Conservation (phyloP, 179 eudicot species). For the Pouteria campechiana region DNA sequence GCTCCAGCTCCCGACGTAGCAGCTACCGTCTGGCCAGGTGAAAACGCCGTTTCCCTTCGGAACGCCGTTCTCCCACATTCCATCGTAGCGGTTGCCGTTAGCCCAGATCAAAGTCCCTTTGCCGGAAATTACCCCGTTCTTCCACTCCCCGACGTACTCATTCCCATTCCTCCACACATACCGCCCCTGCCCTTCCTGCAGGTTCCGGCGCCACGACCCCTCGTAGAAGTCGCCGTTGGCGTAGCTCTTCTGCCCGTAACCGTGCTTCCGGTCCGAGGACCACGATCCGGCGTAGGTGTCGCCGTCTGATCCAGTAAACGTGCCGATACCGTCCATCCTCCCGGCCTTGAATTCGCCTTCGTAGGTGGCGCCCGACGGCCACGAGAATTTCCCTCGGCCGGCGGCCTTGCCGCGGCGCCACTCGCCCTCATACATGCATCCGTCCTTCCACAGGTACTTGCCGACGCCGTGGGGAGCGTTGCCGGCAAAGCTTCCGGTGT, state of each 20-base stretch:
- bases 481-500: constrained; percentile 62
- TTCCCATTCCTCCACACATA: constrained; percentile 76
- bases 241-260: constrained; percentile 58
- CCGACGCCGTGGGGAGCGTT: constrained; percentile 67
- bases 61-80: constrained; percentile 65
- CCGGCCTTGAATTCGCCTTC: constrained; percentile 81
- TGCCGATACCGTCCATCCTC: constrained; percentile 82
- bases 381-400: constrained; percentile 75
- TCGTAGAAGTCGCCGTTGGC: constrained; percentile 76
- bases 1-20: constrained; percentile 66
- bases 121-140: constrained; percentile 53
- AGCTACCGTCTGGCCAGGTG: constrained; percentile 63
- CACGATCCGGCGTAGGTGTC: constrained; percentile 64
- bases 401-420: constrained; percentile 76
- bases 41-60: constrained; percentile 63
- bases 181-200: constrained; percentile 65
- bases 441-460: constrained; percentile 77
- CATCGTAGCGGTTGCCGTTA: constrained; percentile 60
- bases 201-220: constrained; percentile 53
- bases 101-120: constrained; percentile 52
- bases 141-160: constrained; percentile 70
- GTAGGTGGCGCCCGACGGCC: constrained; percentile 87
- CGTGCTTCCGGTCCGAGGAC: constrained; percentile 54
- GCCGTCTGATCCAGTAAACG: constrained; percentile 63
- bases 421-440: constrained; percentile 81